Evolutionary conservation across 805 yeast species (phyloP).

Genomic region (Wickerhamiella slavikovae): DNA sequence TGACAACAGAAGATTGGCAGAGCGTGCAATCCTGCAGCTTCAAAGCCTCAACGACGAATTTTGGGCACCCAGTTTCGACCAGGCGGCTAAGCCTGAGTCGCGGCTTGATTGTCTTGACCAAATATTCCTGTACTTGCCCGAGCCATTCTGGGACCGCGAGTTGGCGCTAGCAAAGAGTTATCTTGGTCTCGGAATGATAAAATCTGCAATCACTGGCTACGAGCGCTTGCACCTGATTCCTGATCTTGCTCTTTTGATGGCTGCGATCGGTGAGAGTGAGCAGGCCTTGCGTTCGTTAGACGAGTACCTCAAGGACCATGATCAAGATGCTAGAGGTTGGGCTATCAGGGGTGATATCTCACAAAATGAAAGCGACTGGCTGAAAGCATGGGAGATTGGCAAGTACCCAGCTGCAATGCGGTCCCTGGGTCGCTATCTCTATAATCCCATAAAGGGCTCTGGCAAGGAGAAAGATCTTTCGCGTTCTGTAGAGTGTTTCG

Average conservation of each 20-base stretch:
- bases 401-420: conserved; percentile 70
- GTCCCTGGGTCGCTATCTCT: conserved; percentile 54
- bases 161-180: conserved; percentile 64
- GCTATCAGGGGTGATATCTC: conserved; percentile 73
- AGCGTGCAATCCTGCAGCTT: conserved; percentile 85
- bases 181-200: conserved; percentile 64
- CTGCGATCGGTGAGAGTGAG: conserved; percentile 55
- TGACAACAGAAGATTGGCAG: conserved; percentile 63
- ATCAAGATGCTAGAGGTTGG: conserved; percentile 65
- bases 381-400: conserved; percentile 70
- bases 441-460: conserved; percentile 37
- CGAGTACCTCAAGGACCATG: conserved; percentile 31
- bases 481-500: conserved; percentile 42
- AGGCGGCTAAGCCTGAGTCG: conserved; percentile 23
- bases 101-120: no score
- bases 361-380: conserved; percentile 60
- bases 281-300: conserved; percentile 43
- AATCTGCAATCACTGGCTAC: conserved; percentile 77
- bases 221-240: conserved; percentile 54
- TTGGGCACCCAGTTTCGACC: no score
- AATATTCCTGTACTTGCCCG: no score
- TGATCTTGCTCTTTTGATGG: conserved; percentile 80
- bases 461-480: conserved; percentile 31
- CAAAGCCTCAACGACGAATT: conserved; percentile 79
- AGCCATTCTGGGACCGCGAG: conserved; percentile 78